A percentile compares a stretch with the other conserved stretches of the same genome.
These are phyloP conservation scores for Tuber indicum DNA, from an alignment of 495 filamentous ascomycete species.

Conservation along the genomic window DNA sequence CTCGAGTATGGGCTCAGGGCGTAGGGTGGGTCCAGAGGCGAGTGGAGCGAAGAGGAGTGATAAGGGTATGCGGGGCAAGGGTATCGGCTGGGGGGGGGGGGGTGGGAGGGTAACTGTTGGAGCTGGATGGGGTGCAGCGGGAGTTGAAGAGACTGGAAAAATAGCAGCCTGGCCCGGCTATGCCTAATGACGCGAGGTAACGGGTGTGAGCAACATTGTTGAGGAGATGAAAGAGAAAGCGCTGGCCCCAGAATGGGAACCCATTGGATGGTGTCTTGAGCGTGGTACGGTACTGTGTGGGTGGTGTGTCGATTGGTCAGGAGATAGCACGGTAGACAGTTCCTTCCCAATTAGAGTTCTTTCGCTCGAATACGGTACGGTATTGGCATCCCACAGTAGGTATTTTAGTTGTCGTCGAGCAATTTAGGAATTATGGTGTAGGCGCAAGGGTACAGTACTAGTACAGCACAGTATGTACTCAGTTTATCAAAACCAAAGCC, in stretches of 20 bases:
- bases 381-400: neutral
- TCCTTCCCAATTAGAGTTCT: neutral
- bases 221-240: neutral
- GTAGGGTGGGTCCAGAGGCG: too few relatives aligned
- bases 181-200: neutral
- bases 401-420: neutral
- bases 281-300: neutral
- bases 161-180: neutral
- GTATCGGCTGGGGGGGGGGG: too few relatives aligned
- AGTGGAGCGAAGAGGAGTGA: too few relatives aligned
- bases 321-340: neutral
- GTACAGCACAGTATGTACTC: too few relatives aligned
- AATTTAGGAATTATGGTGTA: too few relatives aligned
- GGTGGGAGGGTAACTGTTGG: too few relatives aligned
- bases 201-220: neutral
- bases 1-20: too few relatives aligned
- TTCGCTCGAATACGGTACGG: neutral
- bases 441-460: too few relatives aligned
- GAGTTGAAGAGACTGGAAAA: neutral
- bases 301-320: neutral
- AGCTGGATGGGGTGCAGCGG: too few relatives aligned
- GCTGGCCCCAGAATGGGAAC: neutral
- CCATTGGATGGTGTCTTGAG: neutral
- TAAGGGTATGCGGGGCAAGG: too few relatives aligned
- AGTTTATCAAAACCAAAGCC: too few relatives aligned